These are phyloP conservation scores for Gentiana straminea DNA, from an alignment of 257 asterid genomes.

Conservation along the genomic window DNA sequence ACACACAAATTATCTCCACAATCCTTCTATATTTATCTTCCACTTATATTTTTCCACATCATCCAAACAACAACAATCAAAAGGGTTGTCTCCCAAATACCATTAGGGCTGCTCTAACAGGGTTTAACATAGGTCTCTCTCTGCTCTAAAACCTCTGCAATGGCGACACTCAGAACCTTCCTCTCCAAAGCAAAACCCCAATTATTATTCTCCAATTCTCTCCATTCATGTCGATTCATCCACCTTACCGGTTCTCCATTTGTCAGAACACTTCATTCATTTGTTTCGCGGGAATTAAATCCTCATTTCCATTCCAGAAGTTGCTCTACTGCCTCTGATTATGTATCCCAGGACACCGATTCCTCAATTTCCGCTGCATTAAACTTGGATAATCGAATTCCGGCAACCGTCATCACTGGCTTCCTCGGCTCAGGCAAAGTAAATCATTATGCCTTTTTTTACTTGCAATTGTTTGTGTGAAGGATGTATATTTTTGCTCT, in stretches of 20 bases:
- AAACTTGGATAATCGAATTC: constrained; percentile 60
- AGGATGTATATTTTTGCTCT: no score
- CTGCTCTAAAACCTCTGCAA: constrained; percentile 2
- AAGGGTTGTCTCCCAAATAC: no score
- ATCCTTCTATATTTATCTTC: no score
- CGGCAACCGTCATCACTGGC: constrained; percentile 88
- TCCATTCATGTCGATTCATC: constrained; percentile 14
- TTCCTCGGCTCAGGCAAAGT: constrained; percentile 99
- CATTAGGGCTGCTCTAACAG: neutral
- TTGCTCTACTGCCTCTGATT: constrained; percentile 45
- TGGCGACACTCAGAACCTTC: constrained; percentile 44
- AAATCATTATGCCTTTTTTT: neutral
- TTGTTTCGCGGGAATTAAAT: constrained; percentile 12
- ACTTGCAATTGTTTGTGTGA: no score
- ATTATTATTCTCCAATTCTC: constrained; percentile 10
- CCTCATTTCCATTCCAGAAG: constrained; percentile 25
- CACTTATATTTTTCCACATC: no score
- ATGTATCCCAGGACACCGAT: constrained; percentile 36
- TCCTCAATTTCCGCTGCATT: constrained; percentile 56
- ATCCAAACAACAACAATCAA: no score
- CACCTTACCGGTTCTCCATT: constrained; percentile 6
- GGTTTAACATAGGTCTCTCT: neutral
- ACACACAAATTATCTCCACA: no score
- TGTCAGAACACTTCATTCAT: constrained; percentile 23
- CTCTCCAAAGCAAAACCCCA: constrained; percentile 42